phyloP scores from a whole-genome alignment of 1,284 basidiomycete genomes.

The Pseudozyma tsukubaensis region DNA sequence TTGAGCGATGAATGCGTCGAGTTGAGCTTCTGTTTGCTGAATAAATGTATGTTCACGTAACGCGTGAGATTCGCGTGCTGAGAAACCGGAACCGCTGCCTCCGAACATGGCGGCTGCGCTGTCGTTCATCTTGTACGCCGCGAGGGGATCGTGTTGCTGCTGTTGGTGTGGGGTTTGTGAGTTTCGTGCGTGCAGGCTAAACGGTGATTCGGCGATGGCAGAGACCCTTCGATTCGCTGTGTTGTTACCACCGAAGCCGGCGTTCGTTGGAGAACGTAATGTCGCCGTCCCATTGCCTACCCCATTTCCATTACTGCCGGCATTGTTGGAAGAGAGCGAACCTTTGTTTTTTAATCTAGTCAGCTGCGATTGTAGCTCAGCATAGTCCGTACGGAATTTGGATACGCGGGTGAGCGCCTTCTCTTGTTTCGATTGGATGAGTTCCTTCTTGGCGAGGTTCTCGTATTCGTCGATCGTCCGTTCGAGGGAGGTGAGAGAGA shows the following conservation, averaged over 20 bases:
- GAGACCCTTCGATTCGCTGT: constrained; percentile 22
- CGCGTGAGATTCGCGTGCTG: constrained; percentile 61
- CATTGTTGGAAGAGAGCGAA: constrained; percentile 14
- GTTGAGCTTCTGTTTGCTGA: constrained; percentile 63
- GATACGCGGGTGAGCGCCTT: constrained; percentile 61
- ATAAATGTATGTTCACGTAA: constrained; percentile 67
- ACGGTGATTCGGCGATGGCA: constrained; percentile 55
- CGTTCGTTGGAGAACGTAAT: constrained; percentile 21
- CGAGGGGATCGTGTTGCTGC: constrained; percentile 48
- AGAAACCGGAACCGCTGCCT: constrained; percentile 15
- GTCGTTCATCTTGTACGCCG: constrained; percentile 64
- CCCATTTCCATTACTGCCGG: neutral
- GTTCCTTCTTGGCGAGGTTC: constrained; percentile 63
- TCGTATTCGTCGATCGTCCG: constrained; percentile 68
- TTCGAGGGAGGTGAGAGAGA: constrained; percentile 59
- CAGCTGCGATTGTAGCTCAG: constrained; percentile 50
- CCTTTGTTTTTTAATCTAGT: constrained; percentile 50
- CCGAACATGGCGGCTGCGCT: constrained; percentile 64
- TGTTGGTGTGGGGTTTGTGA: constrained; percentile 15
- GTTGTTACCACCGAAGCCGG: constrained; percentile 14
- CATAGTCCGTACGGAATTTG: constrained; percentile 64
- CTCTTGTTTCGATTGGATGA: constrained; percentile 65
- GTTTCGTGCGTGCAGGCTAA: constrained; percentile 55
- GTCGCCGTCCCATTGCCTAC: constrained; percentile 7
- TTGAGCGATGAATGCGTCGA: constrained; percentile 67